Conservation (phyloP, 148 eudicot genomes). For the Talinum fruticosum region DNA sequence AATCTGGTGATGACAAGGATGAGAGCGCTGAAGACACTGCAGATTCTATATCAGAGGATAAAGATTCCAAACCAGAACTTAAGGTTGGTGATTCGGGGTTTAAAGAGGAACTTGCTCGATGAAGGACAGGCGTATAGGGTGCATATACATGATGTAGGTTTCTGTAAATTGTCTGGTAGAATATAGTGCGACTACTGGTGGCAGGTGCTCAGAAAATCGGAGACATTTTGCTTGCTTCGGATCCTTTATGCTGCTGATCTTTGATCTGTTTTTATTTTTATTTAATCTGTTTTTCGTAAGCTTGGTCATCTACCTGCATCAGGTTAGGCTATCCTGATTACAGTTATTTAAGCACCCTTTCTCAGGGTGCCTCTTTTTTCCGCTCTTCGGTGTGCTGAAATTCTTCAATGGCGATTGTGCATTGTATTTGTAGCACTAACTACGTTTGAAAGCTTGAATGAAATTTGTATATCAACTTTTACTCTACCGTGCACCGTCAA, state of each 20-base stretch:
- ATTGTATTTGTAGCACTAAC: neutral
- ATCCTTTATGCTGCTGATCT: neutral
- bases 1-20: slow-evolving; percentile 22
- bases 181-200: slow-evolving; percentile 8
- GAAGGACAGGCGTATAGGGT: neutral
- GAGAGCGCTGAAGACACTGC: slow-evolving; percentile 21
- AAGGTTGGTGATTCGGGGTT: slow-evolving; percentile 15
- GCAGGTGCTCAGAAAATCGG: neutral
- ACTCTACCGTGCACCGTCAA: too few relatives aligned
- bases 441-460: neutral
- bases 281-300: neutral
- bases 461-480: slow-evolving; percentile 16
- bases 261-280: neutral
- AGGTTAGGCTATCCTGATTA: slow-evolving; percentile 9
- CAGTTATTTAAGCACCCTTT: slow-evolving; percentile 1
- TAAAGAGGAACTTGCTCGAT: slow-evolving; percentile 18
- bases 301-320: neutral
- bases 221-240: neutral
- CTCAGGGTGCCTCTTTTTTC: neutral
- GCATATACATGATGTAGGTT: neutral
- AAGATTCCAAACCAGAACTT: slow-evolving; percentile 25
- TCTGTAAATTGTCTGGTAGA: neutral
- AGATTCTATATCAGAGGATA: slow-evolving; percentile 38
- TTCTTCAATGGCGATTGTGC: neutral
- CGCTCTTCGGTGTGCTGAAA: slow-evolving; percentile 11